Evolutionary conservation across 306 rosid genomes (phyloP).

Genomic region (Herpetospermum pedunculosum): DNA sequence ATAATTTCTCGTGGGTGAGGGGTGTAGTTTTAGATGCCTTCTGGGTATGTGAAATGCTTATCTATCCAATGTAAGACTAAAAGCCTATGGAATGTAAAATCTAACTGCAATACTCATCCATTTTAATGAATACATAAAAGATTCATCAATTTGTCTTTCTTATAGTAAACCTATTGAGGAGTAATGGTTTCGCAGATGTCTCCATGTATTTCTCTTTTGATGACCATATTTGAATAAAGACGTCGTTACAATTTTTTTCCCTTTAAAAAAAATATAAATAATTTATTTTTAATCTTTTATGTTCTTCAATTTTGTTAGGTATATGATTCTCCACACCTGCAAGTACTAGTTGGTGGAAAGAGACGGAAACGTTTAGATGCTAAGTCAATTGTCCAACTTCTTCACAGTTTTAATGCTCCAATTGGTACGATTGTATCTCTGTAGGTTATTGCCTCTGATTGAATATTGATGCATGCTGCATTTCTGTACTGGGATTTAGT

Average conservation of each 20-base stretch:
- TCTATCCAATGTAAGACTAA: neutral
- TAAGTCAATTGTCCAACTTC: constrained; percentile 61
- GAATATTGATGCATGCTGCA: neutral
- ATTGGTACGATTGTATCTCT: constrained; percentile 28
- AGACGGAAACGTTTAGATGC: constrained; percentile 74
- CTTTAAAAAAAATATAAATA: too few species aligned
- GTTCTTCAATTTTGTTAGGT: constrained; percentile 34
- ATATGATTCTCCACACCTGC: constrained; percentile 63
- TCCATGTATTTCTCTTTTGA: neutral
- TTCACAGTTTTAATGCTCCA: constrained; percentile 63
- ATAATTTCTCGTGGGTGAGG: neutral
- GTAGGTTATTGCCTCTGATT: neutral
- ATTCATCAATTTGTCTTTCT: neutral
- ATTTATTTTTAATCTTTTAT: neutral
- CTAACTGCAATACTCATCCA: neutral
- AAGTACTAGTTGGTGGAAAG: constrained; percentile 50
- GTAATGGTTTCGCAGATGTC: neutral
- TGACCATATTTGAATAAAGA: neutral
- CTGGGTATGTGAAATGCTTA: neutral
- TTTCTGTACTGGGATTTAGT: neutral
- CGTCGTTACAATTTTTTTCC: neutral
- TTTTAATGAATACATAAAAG: neutral
- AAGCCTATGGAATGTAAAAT: neutral
- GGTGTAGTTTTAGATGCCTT: neutral
- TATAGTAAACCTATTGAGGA: neutral